Percentiles rank a stretch among this genome's conserved stretches.
Evolutionary conservation across 202 grass and related monocot species (phyloP).

Genomic region (Setaria viridis): DNA sequence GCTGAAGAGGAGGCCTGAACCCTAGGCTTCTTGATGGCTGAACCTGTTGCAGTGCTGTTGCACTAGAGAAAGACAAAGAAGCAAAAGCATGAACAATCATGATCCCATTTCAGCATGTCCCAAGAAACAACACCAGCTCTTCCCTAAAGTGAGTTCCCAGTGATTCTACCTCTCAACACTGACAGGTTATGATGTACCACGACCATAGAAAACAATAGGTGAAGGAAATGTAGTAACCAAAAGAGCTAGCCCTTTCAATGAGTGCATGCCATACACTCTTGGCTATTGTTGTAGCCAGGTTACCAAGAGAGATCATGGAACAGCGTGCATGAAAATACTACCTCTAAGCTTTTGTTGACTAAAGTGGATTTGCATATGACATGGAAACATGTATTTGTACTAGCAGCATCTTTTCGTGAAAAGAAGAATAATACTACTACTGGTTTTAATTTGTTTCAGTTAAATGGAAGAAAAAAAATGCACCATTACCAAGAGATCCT

Average conservation of each 20-base stretch:
- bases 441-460: constrained; percentile 11
- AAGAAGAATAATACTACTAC: constrained; percentile 13
- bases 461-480: constrained; percentile 31
- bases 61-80: constrained; percentile 76
- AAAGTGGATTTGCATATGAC: constrained; percentile 31
- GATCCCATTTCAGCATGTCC: constrained; percentile 59
- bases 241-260: constrained; percentile 53
- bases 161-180: constrained; percentile 51
- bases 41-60: constrained; percentile 95
- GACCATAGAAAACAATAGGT: constrained; percentile 7
- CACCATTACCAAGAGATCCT: constrained; percentile 64
- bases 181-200: constrained; percentile 26
- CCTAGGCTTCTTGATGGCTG: constrained; percentile 91
- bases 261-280: constrained; percentile 53
- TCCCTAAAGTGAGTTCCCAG: constrained; percentile 32
- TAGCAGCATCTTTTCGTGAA: constrained; percentile 43
- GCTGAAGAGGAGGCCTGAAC: constrained; percentile 89
- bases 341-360: constrained; percentile 28
- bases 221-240: constrained; percentile 48
- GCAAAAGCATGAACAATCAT: constrained; percentile 73
- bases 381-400: constrained; percentile 48
- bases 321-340: constrained; percentile 28
- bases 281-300: no score
- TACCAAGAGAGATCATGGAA: constrained; percentile 74
- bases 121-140: constrained; percentile 48